Evolutionary conservation across 2,329 filamentous ascomycete species (phyloP), one percentile per base, ranked within the genome.

Genomic region (Pochonia chlamydosporia): DNA sequence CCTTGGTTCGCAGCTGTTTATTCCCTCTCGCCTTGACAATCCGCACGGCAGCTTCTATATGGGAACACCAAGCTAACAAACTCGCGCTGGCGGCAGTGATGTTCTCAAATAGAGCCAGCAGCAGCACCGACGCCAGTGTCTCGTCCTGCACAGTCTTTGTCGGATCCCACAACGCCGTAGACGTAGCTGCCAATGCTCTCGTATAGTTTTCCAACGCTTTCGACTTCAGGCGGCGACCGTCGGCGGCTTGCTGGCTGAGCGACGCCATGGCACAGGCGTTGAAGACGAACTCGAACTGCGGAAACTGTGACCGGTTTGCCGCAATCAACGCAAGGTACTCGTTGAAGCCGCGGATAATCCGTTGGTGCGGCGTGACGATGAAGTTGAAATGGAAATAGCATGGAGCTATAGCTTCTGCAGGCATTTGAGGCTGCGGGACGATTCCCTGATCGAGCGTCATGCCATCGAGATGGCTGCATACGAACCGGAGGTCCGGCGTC

Each of bases 381-480:
- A 26, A 43, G 40, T 43, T 43, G 25, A 30, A 26, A 14, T 30
- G 24, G 26, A 43, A 43, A 33, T 30, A 43, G 40, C 40, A 43
- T 6, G 40, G 28, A 2, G 40, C 40, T 30, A 30, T 43, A n/a
- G 25, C 26, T 30, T 43, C 40, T 11, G 28, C 24, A 7, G 25
- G 24, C 24, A 43, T 20, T 4, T 43, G 40, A 23, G 40, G 40
- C 28, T 26, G 18, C 24, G 26, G 9, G 5, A 33, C 18, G n/a
- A 33, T 21, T 6, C 11, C 18, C 14, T 13, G 25, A 4, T 43
- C 11, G 35, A 39, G 18, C 11, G 35, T 11, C 18, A 39, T 21
- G 35, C 13, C 35, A 20, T 23, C 20, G 35, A 39, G 35, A 24
- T 39, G 16, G 9, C 10, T 39, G 35, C 35, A 14, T 23, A 39